Base-by-base conservation (phyloP, 345 rosid species). In the Balakata baccata region DNA sequence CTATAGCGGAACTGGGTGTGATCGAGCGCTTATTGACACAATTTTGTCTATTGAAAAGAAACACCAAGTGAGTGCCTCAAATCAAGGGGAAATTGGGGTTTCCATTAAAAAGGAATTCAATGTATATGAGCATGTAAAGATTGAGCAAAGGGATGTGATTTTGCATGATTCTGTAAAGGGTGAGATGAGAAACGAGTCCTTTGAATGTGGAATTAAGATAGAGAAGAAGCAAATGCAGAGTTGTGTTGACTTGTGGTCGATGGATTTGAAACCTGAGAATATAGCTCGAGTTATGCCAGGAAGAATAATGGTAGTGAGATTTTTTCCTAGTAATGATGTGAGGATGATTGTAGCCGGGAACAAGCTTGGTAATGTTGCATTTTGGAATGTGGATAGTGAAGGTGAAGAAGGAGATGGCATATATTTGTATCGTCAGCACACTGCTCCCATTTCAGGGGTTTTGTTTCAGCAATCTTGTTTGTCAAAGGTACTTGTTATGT, bases 321-420 rank as follows among this genome's bases (percentile, higher is more conserved):
- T 90, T 68, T 82, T 86, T 69, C 97, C 98, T 64, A 71, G 84
- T 53, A 73, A 67, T 52, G 75, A 83, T 81, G 65, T 83, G 79
- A 92, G 83, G 65, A 85, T 94, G 89, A 57, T 92, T 82, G 88
- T 82, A 20, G 95, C 85, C 0, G 98, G 98, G 50, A 88, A 82
- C 72, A 85, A 85, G 75, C 54, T 43, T 56, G 98, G 98, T 38
- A 72, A 92, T 72, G 74, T 92, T 51, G 86, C 86, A 23, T 92
- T 89, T 75, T 92, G 98, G 98, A 88, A 92, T 82, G 52, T 86
- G 83, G 84, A 86, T 75, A 61, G 78, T 52, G 25, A 72, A 41
- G 77, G 73, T 38, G 85, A 76, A 57, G 81, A 75, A 11, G 89
- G 69, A 8, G 68, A 84, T 74, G 97, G 92, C 60, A 83, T 87